These are phyloP conservation scores for Ramaria sp. DNA, from an alignment of 768 basidiomycete species.

Conservation along the genomic window DNA sequence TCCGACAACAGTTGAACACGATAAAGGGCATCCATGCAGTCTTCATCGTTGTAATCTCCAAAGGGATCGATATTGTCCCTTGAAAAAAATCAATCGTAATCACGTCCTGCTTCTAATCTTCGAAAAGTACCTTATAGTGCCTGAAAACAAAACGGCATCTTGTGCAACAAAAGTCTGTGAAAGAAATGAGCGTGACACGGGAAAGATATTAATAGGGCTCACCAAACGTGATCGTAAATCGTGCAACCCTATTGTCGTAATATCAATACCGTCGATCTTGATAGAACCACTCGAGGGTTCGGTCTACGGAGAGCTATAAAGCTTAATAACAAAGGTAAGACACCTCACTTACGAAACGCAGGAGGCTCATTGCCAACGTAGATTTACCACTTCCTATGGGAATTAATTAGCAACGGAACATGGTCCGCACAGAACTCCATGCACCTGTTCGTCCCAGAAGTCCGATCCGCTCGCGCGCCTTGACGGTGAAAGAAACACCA, in stretches of 20 bases:
- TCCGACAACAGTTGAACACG: slow-evolving; percentile 24
- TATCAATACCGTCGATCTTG: slow-evolving; percentile 80
- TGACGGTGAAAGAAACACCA: slow-evolving; percentile 60
- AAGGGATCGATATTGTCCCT: slow-evolving; percentile 71
- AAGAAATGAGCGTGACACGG: slow-evolving; percentile 16
- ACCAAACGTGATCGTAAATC: slow-evolving; percentile 53
- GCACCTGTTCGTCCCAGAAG: slow-evolving; percentile 67
- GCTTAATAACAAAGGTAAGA: background rate
- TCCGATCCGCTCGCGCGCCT: slow-evolving; percentile 64
- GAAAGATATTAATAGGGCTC: slow-evolving; percentile 9
- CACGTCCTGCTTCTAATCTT: slow-evolving; percentile 22
- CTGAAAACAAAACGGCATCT: slow-evolving; percentile 31
- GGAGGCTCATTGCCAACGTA: slow-evolving; percentile 75
- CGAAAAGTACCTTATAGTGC: slow-evolving; percentile 16
- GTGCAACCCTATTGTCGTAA: slow-evolving; percentile 73
- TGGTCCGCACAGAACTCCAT: slow-evolving; percentile 7
- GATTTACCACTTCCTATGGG: slow-evolving; percentile 61
- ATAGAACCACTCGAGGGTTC: slow-evolving; percentile 72
- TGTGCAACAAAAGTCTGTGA: slow-evolving; percentile 29
- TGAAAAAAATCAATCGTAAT: background rate
- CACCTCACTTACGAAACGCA: slow-evolving; percentile 55
- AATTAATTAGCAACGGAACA: background rate
- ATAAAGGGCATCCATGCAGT: slow-evolving; percentile 22
- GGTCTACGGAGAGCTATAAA: slow-evolving; percentile 27
- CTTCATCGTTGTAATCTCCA: slow-evolving; percentile 30